These are phyloP conservation scores for Corynespora cassiicola DNA, from an alignment of 2,329 filamentous ascomycete species.

Conservation along the genomic window DNA sequence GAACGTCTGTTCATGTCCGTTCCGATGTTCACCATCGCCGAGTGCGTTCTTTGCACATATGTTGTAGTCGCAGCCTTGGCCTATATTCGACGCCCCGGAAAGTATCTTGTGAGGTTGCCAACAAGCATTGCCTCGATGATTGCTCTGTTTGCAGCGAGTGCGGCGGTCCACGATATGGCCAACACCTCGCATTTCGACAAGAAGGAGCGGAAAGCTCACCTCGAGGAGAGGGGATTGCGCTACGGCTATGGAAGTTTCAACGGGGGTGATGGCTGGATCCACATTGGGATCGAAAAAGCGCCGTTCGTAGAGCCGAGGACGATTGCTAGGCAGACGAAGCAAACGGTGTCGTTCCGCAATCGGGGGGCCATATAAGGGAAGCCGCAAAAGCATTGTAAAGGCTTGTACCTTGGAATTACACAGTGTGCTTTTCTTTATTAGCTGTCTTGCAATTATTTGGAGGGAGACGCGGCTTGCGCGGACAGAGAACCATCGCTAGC, in stretches of 20 bases:
- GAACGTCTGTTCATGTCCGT: constrained; percentile 58
- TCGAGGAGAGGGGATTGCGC: constrained; percentile 19
- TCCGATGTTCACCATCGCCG: constrained; percentile 54
- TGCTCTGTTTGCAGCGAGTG: constrained; percentile 57
- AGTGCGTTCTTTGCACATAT: constrained; percentile 54
- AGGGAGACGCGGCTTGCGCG: too few species aligned
- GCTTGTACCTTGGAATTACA: too few species aligned
- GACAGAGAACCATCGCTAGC: too few species aligned
- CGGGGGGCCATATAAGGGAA: constrained; percentile 2
- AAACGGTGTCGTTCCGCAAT: neutral
- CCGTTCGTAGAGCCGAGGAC: constrained; percentile 40
- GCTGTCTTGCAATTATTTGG: too few species aligned
- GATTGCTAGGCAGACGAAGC: constrained; percentile 15
- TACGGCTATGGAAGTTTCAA: constrained; percentile 61
- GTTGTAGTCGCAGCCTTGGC: constrained; percentile 50
- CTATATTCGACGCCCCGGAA: constrained; percentile 51
- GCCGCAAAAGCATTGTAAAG: neutral
- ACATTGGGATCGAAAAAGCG: constrained; percentile 60
- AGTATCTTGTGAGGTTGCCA: constrained; percentile 59
- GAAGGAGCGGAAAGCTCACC: constrained; percentile 19
- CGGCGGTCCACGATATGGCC: constrained; percentile 47
- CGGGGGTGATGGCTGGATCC: constrained; percentile 54
- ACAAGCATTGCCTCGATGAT: constrained; percentile 58
- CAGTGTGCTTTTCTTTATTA: too few species aligned
- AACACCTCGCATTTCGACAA: constrained; percentile 23